A percentile compares a stretch with the other conserved stretches of the same genome.
Evolutionary conservation across 139 green algal genomes (phyloP).

Genomic region (Closterium sp.): DNA sequence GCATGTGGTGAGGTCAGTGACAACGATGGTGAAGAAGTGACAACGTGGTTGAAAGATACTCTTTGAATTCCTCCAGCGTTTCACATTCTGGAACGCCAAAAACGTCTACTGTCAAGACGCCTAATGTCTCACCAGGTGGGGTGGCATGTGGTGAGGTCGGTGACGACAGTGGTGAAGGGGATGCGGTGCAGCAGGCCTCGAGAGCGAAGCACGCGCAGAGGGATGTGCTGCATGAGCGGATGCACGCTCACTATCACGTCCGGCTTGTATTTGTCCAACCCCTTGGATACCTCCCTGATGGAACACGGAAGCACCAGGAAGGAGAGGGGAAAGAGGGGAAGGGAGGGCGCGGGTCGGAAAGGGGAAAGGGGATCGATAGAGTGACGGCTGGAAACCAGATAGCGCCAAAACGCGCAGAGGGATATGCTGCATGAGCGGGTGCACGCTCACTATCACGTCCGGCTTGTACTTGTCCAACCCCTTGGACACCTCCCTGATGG

Average conservation of each 20-base stretch:
- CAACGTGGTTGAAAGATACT: no score
- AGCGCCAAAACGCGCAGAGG: not conserved
- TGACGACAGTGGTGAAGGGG: slow-evolving; percentile 94
- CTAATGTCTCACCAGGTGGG: not conserved
- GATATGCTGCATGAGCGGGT: slow-evolving; percentile 85
- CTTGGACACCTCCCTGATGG: slow-evolving; percentile 34
- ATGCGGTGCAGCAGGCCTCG: slow-evolving; percentile 54
- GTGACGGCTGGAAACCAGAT: not conserved
- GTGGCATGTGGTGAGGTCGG: slow-evolving; percentile 95
- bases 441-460: slow-evolving; percentile 88
- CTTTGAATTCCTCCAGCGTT: no score
- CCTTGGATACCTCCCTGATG: slow-evolving; percentile 43
- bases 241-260: slow-evolving; percentile 93
- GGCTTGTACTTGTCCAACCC: slow-evolving; percentile 54
- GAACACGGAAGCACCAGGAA: not conserved
- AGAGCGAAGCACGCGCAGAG: not conserved
- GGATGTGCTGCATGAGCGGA: slow-evolving; percentile 81
- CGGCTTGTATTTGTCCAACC: slow-evolving; percentile 52
- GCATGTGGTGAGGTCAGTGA: not conserved
- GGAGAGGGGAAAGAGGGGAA: no score
- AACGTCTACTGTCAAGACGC: no score
- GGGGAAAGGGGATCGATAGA: not conserved
- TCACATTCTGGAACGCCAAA: no score
- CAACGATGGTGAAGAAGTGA: not conserved
- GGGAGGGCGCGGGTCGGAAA: not conserved